Evolutionary conservation across 805 yeast genomes (phyloP).

Genomic region (Lipomyces sp.): DNA sequence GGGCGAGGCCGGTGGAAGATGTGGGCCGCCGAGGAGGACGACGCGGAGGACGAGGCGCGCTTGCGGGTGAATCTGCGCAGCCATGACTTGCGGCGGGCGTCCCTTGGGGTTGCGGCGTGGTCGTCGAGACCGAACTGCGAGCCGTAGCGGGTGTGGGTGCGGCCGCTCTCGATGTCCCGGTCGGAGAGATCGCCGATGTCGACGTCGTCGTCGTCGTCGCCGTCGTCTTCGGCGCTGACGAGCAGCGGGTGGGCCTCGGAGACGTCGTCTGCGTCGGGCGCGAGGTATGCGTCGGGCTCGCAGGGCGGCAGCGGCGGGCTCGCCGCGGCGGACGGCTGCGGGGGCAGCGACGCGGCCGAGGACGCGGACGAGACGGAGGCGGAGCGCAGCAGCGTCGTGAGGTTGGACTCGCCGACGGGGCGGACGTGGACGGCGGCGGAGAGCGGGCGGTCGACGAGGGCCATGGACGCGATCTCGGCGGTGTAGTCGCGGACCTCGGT

Average conservation of each 20-base stretch:
- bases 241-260: constrained; percentile 5
- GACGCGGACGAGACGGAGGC: constrained; percentile 2
- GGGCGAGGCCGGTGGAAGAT: background rate
- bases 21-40: background rate
- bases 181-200: no score
- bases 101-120: background rate
- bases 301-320: background rate
- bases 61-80: background rate
- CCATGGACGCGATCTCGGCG: constrained; percentile 27
- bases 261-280: background rate
- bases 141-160: background rate
- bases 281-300: background rate
- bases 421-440: constrained; percentile 16
- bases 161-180: background rate
- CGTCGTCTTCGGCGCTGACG: background rate
- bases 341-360: background rate
- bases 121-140: constrained; percentile 1
- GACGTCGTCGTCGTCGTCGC: background rate
- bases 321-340: background rate
- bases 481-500: constrained; percentile 23
- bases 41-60: background rate
- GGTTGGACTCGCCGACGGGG: constrained; percentile 14
- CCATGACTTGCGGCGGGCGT: background rate
- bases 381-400: constrained; percentile 15
- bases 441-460: constrained; percentile 9